Evolutionary conservation across 257 asterid species (phyloP), one percentile per base, ranked within the genome.

Genomic region (Solanum bulbocastanum): DNA sequence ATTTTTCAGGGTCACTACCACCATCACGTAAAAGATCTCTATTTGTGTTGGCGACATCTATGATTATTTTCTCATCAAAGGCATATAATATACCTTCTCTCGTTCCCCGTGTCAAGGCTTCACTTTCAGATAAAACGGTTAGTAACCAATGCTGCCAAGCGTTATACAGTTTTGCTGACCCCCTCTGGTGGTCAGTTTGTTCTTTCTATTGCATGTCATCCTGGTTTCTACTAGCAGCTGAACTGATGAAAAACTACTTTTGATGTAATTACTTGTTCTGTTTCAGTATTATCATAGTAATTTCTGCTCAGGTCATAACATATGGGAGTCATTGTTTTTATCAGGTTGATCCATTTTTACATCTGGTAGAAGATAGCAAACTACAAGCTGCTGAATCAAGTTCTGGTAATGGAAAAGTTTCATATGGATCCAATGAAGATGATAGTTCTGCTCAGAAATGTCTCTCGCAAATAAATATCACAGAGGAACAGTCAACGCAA

Each of bases 11-110:
- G 84, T 87, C 90, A 33, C 91, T 97, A 84, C 96, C 95, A 83
- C 96, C 98, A 84, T 93, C 99, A 89, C 96, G 99, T 33, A 94
- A 98, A 40, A 94, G 99, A 91, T 97, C 99, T 87, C 98, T 97
- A 49, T 97, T 92, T 90, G 92, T 96, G 32, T 89, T 97, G 91
- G 97, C 99, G 23, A 93, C 97, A 81, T 91, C 93, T 10, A 97
- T 97, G 99, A 91, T 97, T 78, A 93, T 97, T 86, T 97, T 96
- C 89, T 90, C 98, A 75, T 91, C 98, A 2, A 94, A 94, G 91
- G 98, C 98, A 82, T 95, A 89, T 90, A 90, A 89, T 88, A 93
- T 97, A 88, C 81, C 90, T 90, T 93, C 96, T 71, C 93, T 95
- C 56, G 81, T 93, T 89, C 88, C 97, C 69, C 87, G 68, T 76